Conservation (phyloP, 2,329 filamentous ascomycete genomes). For the Sphaerulina vaccinii region DNA sequence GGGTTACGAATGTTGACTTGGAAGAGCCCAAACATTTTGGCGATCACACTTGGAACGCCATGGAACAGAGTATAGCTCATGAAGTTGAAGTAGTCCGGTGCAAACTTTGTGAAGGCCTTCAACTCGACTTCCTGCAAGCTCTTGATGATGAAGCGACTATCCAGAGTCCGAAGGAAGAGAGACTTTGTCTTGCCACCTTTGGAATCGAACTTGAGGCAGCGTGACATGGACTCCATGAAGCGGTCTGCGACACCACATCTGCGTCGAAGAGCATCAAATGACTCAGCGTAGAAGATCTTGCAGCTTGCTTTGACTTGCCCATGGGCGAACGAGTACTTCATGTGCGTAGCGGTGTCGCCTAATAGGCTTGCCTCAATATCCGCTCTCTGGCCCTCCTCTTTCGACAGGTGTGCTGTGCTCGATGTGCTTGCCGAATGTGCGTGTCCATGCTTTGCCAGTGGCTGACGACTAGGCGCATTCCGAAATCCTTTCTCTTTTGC, state of each 20-base stretch:
- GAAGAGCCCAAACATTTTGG: slow-evolving; percentile 98
- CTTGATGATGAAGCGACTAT: slow-evolving; percentile 91
- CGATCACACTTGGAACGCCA: slow-evolving; percentile 87
- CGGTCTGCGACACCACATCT: slow-evolving; percentile 93
- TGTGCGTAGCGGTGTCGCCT: slow-evolving; percentile 81
- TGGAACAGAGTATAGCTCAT: slow-evolving; percentile 97
- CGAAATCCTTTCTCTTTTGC: slow-evolving; percentile 72
- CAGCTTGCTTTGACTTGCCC: slow-evolving; percentile 93
- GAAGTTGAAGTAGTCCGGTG: slow-evolving; percentile 94
- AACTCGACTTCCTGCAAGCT: slow-evolving; percentile 88
- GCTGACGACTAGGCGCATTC: slow-evolving; percentile 29
- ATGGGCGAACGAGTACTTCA: slow-evolving; percentile 94
- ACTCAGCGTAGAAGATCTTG: slow-evolving; percentile 98
- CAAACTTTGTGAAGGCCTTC: slow-evolving; percentile 89
- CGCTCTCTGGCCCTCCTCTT: slow-evolving; percentile 61
- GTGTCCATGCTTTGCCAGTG: slow-evolving; percentile 29
- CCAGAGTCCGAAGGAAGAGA: slow-evolving; percentile 92
- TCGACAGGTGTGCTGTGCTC: slow-evolving; percentile 28
- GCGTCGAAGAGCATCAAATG: slow-evolving; percentile 88
- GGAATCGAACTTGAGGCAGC: slow-evolving; percentile 96
- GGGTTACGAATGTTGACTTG: slow-evolving; percentile 97
- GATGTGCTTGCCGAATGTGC: slow-evolving; percentile 28
- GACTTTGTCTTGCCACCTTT: slow-evolving; percentile 98
- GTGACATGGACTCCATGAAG: slow-evolving; percentile 90
- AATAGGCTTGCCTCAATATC: slow-evolving; percentile 78